Evolutionary conservation across 2,329 filamentous ascomycete species (phyloP).

Genomic region (Gliomastix tumulicola): DNA sequence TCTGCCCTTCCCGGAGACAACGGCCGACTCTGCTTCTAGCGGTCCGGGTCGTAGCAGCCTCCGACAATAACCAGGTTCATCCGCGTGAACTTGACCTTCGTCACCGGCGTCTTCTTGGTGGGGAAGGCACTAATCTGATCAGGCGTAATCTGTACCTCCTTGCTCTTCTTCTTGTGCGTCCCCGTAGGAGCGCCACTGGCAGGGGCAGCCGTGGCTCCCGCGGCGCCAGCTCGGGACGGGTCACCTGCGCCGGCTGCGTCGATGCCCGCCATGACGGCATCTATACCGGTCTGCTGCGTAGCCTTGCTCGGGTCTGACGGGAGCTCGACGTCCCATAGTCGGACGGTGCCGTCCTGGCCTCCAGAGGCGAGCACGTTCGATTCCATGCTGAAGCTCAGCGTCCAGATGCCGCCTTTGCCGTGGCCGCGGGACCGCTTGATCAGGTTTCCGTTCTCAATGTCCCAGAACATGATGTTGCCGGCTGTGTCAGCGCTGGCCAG

Average conservation of each 20-base stretch:
- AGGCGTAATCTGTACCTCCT: conserved; percentile 82
- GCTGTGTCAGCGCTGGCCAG: conserved; percentile 86
- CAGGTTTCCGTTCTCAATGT: conserved; percentile 75
- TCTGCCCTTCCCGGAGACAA: background rate
- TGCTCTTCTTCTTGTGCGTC: conserved; percentile 66
- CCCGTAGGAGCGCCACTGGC: conserved; percentile 9
- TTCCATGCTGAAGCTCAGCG: conserved; percentile 87
- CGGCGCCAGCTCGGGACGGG: conserved; percentile 9
- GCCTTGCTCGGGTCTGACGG: conserved; percentile 58
- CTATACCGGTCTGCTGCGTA: conserved; percentile 33
- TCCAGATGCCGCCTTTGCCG: conserved; percentile 89
- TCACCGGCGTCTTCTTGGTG: conserved; percentile 92
- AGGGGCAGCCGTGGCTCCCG: background rate
- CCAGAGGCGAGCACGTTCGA: conserved; percentile 85
- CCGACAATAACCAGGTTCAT: conserved; percentile 93
- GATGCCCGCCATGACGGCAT: conserved; percentile 31
- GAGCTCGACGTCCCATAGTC: conserved; percentile 84
- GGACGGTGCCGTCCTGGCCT: conserved; percentile 85
- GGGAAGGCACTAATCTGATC: conserved; percentile 94
- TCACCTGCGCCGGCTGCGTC: conserved; percentile 29
- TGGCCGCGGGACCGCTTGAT: conserved; percentile 94
- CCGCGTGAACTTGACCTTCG: conserved; percentile 86
- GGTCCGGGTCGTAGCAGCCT: conserved; percentile 58
- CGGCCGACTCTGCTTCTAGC: conserved; percentile 16
- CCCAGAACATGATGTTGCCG: conserved; percentile 92